phyloP scores from a whole-genome alignment of 2,329 filamentous ascomycete species.

The Rachicladosporium sp. region DNA sequence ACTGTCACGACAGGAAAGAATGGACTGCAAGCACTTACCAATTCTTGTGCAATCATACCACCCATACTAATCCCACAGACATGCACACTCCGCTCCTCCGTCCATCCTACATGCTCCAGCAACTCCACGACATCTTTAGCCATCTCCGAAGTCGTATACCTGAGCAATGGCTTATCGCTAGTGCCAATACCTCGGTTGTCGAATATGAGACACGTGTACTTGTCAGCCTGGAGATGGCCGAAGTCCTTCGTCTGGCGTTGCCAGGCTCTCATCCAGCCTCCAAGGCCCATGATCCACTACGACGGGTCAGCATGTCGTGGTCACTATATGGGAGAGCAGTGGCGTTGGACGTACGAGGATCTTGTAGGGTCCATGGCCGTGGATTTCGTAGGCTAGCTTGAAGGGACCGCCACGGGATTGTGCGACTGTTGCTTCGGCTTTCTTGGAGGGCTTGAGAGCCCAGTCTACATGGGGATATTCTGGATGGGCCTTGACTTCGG shows the following conservation, averaged over 20 bases:
- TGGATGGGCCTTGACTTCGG: conserved; percentile 51
- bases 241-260: conserved; percentile 76
- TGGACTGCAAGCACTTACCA: conserved; percentile 33
- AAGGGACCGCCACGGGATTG: conserved; percentile 60
- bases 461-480: conserved; percentile 56
- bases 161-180: conserved; percentile 61
- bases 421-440: conserved; percentile 54
- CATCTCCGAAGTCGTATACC: conserved; percentile 79
- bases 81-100: conserved; percentile 45
- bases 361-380: conserved; percentile 60
- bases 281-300: conserved; percentile 72
- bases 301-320: conserved; percentile 2
- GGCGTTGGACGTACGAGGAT: conserved; percentile 49
- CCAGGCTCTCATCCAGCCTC: conserved; percentile 56
- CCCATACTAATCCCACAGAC: conserved; percentile 72
- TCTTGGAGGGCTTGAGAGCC: conserved; percentile 53
- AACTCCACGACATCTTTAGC: conserved; percentile 65
- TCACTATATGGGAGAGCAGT: conserved; percentile 1
- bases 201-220: conserved; percentile 62
- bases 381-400: conserved; percentile 66
- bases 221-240: conserved; percentile 54
- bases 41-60: conserved; percentile 84
- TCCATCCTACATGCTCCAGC: conserved; percentile 58
- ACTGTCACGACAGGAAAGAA: background rate
- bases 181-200: conserved; percentile 80